Evolutionary conservation across 148 eudicot species (phyloP).

Genomic region (Vaccinium macrocarpon): DNA sequence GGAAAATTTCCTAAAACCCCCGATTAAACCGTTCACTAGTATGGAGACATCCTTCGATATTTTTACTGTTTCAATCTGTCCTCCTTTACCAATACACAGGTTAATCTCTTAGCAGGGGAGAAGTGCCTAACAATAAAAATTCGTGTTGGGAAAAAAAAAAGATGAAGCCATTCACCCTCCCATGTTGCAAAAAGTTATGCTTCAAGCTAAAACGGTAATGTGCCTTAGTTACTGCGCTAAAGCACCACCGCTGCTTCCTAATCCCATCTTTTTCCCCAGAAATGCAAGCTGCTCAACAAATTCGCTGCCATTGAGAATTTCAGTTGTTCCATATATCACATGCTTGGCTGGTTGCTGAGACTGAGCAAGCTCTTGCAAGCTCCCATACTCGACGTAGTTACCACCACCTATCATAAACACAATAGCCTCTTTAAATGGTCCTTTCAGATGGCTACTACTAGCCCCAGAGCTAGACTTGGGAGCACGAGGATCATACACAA

Average conservation of each 20-base stretch:
- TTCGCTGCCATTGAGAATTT: slow-evolving; percentile 78
- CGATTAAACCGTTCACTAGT: neutral
- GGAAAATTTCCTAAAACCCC: neutral
- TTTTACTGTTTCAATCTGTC: neutral
- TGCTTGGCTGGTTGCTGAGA: slow-evolving; percentile 66
- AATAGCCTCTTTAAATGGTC: slow-evolving; percentile 90
- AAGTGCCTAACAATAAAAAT: neutral
- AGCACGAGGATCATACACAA: slow-evolving; percentile 90
- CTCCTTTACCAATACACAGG: neutral
- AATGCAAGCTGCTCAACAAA: slow-evolving; percentile 81
- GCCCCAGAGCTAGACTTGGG: slow-evolving; percentile 77
- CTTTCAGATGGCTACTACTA: slow-evolving; percentile 66
- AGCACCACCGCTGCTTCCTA: slow-evolving; percentile 45
- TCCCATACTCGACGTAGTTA: slow-evolving; percentile 86
- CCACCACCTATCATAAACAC: slow-evolving; percentile 99
- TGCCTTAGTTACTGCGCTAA: slow-evolving; percentile 25
- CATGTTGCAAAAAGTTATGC: neutral
- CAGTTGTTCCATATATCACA: slow-evolving; percentile 77
- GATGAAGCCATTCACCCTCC: neutral
- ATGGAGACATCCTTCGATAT: neutral
- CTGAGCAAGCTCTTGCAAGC: slow-evolving; percentile 80
- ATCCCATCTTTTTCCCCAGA: slow-evolving; percentile 84
- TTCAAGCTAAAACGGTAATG: neutral
- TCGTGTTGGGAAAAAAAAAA: neutral
- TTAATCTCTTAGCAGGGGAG: neutral